Base-by-base conservation (phyloP, 257 asterid genomes). In the Solanum chiquidenum region DNA sequence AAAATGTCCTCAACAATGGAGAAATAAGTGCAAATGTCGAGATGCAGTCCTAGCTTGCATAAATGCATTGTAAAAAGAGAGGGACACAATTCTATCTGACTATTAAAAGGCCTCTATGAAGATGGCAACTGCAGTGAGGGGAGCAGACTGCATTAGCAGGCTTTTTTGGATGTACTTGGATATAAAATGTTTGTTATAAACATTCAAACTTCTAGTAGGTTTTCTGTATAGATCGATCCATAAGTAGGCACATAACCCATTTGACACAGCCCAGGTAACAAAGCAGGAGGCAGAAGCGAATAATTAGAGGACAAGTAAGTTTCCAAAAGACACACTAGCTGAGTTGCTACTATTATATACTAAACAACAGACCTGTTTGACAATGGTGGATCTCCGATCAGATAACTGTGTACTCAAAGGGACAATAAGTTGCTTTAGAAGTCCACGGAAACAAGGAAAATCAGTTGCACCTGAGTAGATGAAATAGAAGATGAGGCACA, bases 361-460 rank as follows among this genome's bases (percentile, higher is more conserved):
- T 82, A 49, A 18, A 34, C 6, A 49, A 31, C 86, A 87, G 42
- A 96, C 99, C 99, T 97, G 99, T 93, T 97, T 96, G 92, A 97
- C 99, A 87, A 97, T 95, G 94, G 95, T 97, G 89, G 99, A 97
- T 88, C 99, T 95, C 83, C 99, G 94, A 91, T 97, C 99, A 87
- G 99, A 95, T 88, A 97, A 91, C 86, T 97, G 99, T 71, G 95
- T 91, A 92, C 97, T 95, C 89, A 97, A 93, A 83, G 99, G 99
- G 90, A 92, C 92, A 92, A 95, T 91, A 86, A 97, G 93, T 89
- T 97, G 99, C 95, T 96, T 97, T 25, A 97, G 92, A 90, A 97
- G 98, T 86, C 98, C 99, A 79, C 98, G 98, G 88, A 96, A 97
- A 87, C 95, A 91, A 62, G 96, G 97, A 89, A 95, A 96, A 90